Evolutionary conservation across 1,284 basidiomycete species (phyloP), one percentile per base, ranked within the genome.

Genomic region (Gastroboletus turbinatus): DNA sequence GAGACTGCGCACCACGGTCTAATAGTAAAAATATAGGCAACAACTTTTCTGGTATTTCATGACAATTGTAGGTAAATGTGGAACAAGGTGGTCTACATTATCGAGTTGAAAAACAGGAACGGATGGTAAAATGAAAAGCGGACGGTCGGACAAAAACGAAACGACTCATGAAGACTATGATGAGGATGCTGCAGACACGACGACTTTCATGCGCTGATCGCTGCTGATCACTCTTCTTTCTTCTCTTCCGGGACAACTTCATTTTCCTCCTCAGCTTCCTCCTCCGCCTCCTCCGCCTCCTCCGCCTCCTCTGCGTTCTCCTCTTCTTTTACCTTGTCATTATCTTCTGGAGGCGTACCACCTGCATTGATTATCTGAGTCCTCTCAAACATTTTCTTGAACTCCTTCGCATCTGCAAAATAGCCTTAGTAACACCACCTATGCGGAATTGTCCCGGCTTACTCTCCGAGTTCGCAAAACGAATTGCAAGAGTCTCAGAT

Each of bases 391-490:
- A 84, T 87, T 36, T 77, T 77, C 81, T 96, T 96, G 81, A 97
- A 98, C 53, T 88, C 80, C 62, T 75, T 82, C 53, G 95, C 96
- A 73, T 96, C 94, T 97, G 63, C 30, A 56, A 42, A 35, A 40
- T 8, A 25, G 45, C 13, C 40, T 56, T 55, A 40, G 51, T 50
- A 47, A 58, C 27, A 45, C 2, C 21, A 23, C 11, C 2, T 7
- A 16, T 7, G 4, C 21, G 21, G 50, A 46, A 33, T 50, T 49
- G 14, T 63, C 53, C 25, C 50, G n/a, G 80, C 94, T 75, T 67
- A 97, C 95, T 96, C 30, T 99, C 97, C 58, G 92, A 82, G 78
- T 98, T 99, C 61, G 94, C 96, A 70, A 99, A 99, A 59, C 97
- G 91, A 71, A 99, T 98, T 47, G 97, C 97, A 54, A 99, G 86